Conservation (phyloP, 202 grass and related monocot species). For the Eragrostis tef region DNA sequence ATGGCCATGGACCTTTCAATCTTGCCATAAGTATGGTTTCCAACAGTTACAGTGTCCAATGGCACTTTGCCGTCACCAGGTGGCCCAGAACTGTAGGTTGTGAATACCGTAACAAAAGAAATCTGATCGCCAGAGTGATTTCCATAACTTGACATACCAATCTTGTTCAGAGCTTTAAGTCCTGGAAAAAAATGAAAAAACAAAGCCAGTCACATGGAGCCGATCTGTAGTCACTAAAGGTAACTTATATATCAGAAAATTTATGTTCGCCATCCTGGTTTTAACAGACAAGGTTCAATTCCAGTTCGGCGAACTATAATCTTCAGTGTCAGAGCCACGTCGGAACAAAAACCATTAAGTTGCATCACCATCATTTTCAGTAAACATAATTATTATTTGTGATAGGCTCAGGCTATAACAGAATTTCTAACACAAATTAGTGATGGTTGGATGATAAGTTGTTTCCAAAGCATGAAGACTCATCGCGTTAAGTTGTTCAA, state of each 20-base stretch:
- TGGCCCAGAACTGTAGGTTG: constrained; percentile 61
- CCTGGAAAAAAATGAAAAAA: constrained; percentile 57
- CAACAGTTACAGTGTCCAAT: constrained; percentile 66
- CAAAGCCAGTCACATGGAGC: neutral
- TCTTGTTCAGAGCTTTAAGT: constrained; percentile 65
- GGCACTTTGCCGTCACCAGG: constrained; percentile 46
- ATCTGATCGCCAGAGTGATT: constrained; percentile 49
- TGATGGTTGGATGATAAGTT: neutral
- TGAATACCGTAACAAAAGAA: constrained; percentile 88
- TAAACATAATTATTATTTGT: neutral
- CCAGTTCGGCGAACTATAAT: neutral
- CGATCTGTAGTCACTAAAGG: neutral
- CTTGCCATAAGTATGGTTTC: constrained; percentile 74
- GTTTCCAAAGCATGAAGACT: neutral
- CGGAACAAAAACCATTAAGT: neutral
- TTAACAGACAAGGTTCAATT: neutral
- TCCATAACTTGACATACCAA: constrained; percentile 48
- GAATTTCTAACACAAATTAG: neutral
- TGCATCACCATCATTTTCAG: neutral
- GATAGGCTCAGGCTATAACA: neutral
- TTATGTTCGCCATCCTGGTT: neutral
- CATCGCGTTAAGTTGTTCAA: neutral
- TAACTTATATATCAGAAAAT: neutral
- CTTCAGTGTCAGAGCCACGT: neutral
- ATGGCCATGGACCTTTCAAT: constrained; percentile 69